Conservation (phyloP, 2,329 filamentous ascomycete genomes). For the Ophiobolus disseminans region DNA sequence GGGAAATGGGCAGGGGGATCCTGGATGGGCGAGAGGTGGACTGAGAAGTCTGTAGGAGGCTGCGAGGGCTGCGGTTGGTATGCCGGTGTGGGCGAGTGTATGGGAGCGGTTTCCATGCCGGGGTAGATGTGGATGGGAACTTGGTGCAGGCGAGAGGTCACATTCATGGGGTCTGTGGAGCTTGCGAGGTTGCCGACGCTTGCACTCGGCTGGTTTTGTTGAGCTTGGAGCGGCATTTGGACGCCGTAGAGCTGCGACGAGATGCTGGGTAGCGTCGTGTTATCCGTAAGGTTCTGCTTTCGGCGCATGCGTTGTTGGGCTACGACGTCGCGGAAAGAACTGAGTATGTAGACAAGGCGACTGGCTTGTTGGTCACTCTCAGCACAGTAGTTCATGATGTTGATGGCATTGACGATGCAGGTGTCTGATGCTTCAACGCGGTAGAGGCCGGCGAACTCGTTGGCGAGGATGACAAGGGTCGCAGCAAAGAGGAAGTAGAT, state of each 20-base stretch:
- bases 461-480: slow-evolving; percentile 49
- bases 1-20: slow-evolving; percentile 20
- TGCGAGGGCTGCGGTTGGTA: slow-evolving; percentile 12
- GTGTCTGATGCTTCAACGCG: slow-evolving; percentile 42
- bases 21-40: slow-evolving; percentile 41
- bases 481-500: slow-evolving; percentile 54
- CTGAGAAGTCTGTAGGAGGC: slow-evolving; percentile 30
- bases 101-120: slow-evolving; percentile 41
- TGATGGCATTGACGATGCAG: slow-evolving; percentile 48
- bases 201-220: slow-evolving; percentile 7
- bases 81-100: slow-evolving; percentile 13
- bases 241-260: slow-evolving; percentile 43
- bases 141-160: slow-evolving; percentile 37
- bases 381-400: slow-evolving; percentile 51
- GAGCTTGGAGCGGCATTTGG: slow-evolving; percentile 18
- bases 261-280: slow-evolving; percentile 40
- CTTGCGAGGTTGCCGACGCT: slow-evolving; percentile 8
- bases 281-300: slow-evolving; percentile 32
- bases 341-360: slow-evolving; percentile 48
- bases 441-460: slow-evolving; percentile 50
- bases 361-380: slow-evolving; percentile 51
- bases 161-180: slow-evolving; percentile 21
- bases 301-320: slow-evolving; percentile 36
- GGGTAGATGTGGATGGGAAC: slow-evolving; percentile 47
- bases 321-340: slow-evolving; percentile 49